Evolutionary conservation across 2,329 filamentous ascomycete genomes (phyloP).

Genomic region (Diplodia intermedia): DNA sequence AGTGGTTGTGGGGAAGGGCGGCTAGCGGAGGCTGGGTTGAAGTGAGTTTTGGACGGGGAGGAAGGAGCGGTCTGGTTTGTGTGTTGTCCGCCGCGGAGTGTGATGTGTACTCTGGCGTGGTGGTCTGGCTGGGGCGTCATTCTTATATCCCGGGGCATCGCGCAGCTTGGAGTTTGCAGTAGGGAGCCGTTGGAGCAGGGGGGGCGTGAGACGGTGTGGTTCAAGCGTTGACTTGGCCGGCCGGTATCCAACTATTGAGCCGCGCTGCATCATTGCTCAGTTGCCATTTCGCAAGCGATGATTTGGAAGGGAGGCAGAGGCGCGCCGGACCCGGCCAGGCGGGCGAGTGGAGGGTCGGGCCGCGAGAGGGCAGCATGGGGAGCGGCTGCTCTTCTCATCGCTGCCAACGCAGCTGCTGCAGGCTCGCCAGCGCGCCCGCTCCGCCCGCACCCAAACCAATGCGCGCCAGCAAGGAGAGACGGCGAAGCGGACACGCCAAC

Average conservation of each 20-base stretch:
- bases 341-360: conserved; percentile 30
- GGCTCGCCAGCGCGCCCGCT: conserved; percentile 21
- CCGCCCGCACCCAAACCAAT: conserved; percentile 2
- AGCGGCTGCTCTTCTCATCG: conserved; percentile 8
- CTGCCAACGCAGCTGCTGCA: conserved; percentile 32
- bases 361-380: conserved; percentile 21
- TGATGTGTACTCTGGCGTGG: conserved; percentile 35
- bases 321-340: conserved; percentile 11
- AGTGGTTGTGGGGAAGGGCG: conserved; percentile 25
- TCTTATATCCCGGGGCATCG: conserved; percentile 21
- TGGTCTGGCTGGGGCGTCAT: conserved; percentile 29
- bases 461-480: conserved; percentile 19
- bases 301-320: conserved; percentile 30
- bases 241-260: conserved; percentile 32
- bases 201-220: conserved; percentile 33
- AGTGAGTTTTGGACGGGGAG: conserved; percentile 22
- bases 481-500: conserved; percentile 19
- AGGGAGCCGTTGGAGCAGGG: conserved; percentile 26
- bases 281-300: conserved; percentile 17
- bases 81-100: conserved; percentile 20
- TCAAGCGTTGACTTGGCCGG: conserved; percentile 32
- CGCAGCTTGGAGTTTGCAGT: conserved; percentile 8
- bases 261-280: conserved; percentile 27
- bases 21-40: conserved; percentile 14
- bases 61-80: conserved; percentile 26